Evolutionary conservation across 495 filamentous ascomycete species (phyloP), one percentile per base, ranked within the genome.

Genomic region (Neohortaea acidophila): DNA sequence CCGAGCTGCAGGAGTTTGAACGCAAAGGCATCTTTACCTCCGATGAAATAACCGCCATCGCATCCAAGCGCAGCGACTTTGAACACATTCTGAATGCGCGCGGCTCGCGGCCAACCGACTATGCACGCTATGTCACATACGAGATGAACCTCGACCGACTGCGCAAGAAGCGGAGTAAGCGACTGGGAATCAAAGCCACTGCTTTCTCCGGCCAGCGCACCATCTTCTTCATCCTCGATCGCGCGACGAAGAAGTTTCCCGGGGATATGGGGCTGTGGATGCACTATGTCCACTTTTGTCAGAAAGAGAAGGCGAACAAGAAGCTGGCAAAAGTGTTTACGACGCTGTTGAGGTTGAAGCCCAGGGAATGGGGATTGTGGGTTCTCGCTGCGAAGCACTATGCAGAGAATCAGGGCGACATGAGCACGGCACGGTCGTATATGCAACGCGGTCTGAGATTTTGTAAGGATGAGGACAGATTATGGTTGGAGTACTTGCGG

Each of bases 401-500:
- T 17, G 66, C 86, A 29, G 85, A 92, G 11, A 65, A 68, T 9
- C 69, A 79, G 43, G 79, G 73, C 4, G 87, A 96, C 59, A 89
- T 96, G 70, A 75, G 72, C 38, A 74, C 75, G 18, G 85, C 83
- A 9, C 60, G 89, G 21, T 81, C 79, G 40, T 93, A 87, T 52
- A 79, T 96, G 72, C 77, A 84, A 54, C 65, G 87, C 13, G 89
- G 89, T 10, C 65, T 92, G 36, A 67, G 89, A 32, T 93, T 94
- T 53, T 93, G 84, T 57, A 81, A 75, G 39, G 69, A 61, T 17
- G 74, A 77, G 20, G 68, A 64, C 43, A 57, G 62, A 10, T 51
- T 96, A 24, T 96, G 87, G 89, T 49, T 91, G 24, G 80, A 91
- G 59, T 97, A 94, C 60, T 76, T 77, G 0, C 80, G 81, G 57